Evolutionary conservation across 169 alveolate genomes (phyloP).

Genomic region (Babesia ovata): DNA sequence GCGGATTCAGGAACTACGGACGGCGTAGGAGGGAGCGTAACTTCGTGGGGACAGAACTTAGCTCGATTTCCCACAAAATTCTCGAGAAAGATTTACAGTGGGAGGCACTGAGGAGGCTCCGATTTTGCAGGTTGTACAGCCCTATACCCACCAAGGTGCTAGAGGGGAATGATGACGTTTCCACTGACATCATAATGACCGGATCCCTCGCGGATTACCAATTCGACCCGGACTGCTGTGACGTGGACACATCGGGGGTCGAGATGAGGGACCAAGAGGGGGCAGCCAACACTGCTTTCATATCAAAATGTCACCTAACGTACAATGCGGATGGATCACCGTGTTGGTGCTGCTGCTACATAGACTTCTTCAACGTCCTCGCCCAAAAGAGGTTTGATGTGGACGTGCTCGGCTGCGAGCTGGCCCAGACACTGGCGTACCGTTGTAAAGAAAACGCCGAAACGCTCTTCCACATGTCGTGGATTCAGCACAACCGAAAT

Average conservation of each 20-base stretch:
- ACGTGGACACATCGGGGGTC: neutral
- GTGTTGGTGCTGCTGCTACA: conserved; percentile 67
- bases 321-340: conserved; percentile 21
- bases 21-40: neutral
- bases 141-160: conserved; percentile 24
- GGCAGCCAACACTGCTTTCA: conserved; percentile 2
- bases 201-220: conserved; percentile 30
- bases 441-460: conserved; percentile 65
- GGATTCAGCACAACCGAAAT: conserved; percentile 59
- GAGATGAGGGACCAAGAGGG: conserved; percentile 2
- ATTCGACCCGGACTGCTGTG: conserved; percentile 28
- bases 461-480: conserved; percentile 44
- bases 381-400: conserved; percentile 47
- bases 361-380: conserved; percentile 41
- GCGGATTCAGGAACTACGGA: neutral
- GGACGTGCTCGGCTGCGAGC: conserved; percentile 41
- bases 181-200: neutral
- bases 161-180: neutral
- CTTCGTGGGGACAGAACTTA: too few relatives aligned
- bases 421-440: conserved; percentile 55
- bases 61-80: neutral
- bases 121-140: conserved; percentile 14
- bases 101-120: conserved; percentile 1
- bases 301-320: conserved; percentile 52
- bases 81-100: neutral